phyloP scores from a whole-genome alignment of 345 rosid species.

The Citrus medica region DNA sequence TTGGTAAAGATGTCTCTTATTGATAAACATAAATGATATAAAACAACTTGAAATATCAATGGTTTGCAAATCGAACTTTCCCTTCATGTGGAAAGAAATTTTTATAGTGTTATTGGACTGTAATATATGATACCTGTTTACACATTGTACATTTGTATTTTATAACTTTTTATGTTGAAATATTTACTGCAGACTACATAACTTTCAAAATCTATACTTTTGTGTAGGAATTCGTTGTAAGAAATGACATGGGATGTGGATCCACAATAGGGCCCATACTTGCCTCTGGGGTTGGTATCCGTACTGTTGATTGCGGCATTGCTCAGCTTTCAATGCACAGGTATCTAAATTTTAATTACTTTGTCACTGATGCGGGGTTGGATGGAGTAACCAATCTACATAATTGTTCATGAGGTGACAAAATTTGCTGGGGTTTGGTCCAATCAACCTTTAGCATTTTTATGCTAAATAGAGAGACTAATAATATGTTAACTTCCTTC shows the following conservation, averaged over 20 bases:
- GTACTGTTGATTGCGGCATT: constrained; percentile 93
- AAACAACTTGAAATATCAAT: not conserved
- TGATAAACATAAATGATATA: not conserved
- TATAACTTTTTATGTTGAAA: not conserved
- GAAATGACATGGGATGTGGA: constrained; percentile 98
- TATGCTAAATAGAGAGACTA: not conserved
- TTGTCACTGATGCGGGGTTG: not conserved
- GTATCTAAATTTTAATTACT: constrained; percentile 25
- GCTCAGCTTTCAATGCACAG: constrained; percentile 99
- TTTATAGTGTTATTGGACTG: not conserved
- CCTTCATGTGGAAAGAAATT: not conserved
- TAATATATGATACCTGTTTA: not conserved
- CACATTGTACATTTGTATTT: not conserved
- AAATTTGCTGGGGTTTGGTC: not conserved
- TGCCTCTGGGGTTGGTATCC: constrained; percentile 87
- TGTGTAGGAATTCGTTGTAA: constrained; percentile 86
- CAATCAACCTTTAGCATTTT: not conserved
- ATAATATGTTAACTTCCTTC: not conserved
- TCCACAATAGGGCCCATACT: constrained; percentile 96
- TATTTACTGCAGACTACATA: not conserved
- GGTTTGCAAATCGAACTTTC: not conserved
- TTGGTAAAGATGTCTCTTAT: not conserved
- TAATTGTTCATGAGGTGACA: not conserved
- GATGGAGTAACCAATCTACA: not conserved
- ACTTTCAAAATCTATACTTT: not conserved